Evolutionary conservation across 176 grass and related monocot genomes (phyloP).

Genomic region (Hsuehochloa calcarea): DNA sequence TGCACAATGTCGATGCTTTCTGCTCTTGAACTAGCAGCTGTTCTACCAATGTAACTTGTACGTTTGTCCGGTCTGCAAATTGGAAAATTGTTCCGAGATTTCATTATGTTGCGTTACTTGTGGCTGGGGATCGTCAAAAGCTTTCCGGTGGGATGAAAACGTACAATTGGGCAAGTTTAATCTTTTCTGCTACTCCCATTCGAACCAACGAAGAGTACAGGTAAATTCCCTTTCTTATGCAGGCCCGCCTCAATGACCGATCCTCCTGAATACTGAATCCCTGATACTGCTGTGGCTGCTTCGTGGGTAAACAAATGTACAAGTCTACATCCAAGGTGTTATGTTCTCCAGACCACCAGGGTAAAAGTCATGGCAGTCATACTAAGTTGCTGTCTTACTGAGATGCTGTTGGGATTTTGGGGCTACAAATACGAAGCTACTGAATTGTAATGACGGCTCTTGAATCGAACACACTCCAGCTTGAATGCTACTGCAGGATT

Average conservation of each 20-base stretch:
- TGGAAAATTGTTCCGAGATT: not conserved
- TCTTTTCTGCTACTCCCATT: not conserved
- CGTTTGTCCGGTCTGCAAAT: not conserved
- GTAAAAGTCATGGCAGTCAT: not conserved
- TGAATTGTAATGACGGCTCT: not conserved
- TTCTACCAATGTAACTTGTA: not conserved
- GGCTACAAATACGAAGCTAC: not conserved
- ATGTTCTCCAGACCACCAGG: not conserved
- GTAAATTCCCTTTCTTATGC: not conserved
- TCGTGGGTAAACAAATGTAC: slow-evolving; percentile 14
- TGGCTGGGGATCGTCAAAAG: not conserved
- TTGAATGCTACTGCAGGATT: not conserved
- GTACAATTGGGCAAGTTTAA: not conserved
- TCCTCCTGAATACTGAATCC: too few species aligned
- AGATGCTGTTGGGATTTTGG: not conserved
- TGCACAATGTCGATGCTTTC: not conserved
- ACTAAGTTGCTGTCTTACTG: not conserved
- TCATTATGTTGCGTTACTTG: not conserved
- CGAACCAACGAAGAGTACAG: not conserved
- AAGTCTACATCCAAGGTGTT: slow-evolving; percentile 1
- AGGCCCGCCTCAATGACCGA: too few species aligned
- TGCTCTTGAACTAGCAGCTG: not conserved
- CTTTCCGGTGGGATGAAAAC: not conserved
- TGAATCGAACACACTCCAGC: not conserved
- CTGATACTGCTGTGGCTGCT: not conserved